Evolutionary conservation across 1,284 basidiomycete species (phyloP).

Genomic region (Entoloma clypeatum): DNA sequence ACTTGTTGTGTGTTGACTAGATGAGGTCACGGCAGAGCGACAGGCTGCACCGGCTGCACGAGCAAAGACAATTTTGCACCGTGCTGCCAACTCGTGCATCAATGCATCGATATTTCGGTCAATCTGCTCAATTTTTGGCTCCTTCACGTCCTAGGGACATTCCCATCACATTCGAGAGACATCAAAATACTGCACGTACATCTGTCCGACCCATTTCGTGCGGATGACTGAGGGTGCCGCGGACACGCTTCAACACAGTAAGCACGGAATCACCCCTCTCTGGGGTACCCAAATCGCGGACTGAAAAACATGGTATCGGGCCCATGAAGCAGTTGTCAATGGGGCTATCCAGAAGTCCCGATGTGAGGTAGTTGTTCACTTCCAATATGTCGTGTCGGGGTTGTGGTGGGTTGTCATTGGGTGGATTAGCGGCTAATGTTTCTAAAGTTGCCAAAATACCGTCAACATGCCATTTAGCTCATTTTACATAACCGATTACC

Average conservation of each 20-base stretch:
- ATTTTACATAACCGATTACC: no score
- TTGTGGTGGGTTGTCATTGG: slow-evolving; percentile 42
- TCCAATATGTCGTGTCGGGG: slow-evolving; percentile 73
- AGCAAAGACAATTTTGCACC: slow-evolving; percentile 60
- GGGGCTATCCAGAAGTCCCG: slow-evolving; percentile 61
- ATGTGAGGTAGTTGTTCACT: slow-evolving; percentile 74
- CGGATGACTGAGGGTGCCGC: slow-evolving; percentile 41
- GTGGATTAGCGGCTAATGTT: slow-evolving; percentile 36
- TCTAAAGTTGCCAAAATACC: no score
- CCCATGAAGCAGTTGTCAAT: slow-evolving; percentile 79
- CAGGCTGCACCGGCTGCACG: slow-evolving; percentile 60
- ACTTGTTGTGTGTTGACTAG: slow-evolving; percentile 26
- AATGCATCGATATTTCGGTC: slow-evolving; percentile 70
- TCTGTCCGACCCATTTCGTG: slow-evolving; percentile 40
- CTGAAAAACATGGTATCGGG: slow-evolving; percentile 52
- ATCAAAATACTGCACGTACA: slow-evolving; percentile 31
- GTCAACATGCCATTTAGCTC: no score
- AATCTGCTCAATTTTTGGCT: slow-evolving; percentile 50
- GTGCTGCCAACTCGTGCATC: slow-evolving; percentile 54
- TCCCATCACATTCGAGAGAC: no score
- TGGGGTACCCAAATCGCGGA: slow-evolving; percentile 51
- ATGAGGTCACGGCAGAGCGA: slow-evolving; percentile 52
- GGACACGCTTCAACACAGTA: slow-evolving; percentile 40
- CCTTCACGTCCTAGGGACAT: slow-evolving; percentile 41
- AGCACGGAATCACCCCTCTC: slow-evolving; percentile 37